These are phyloP conservation scores for Trichoderma harzianum DNA, from an alignment of 2,329 filamentous ascomycete genomes.

Conservation along the genomic window DNA sequence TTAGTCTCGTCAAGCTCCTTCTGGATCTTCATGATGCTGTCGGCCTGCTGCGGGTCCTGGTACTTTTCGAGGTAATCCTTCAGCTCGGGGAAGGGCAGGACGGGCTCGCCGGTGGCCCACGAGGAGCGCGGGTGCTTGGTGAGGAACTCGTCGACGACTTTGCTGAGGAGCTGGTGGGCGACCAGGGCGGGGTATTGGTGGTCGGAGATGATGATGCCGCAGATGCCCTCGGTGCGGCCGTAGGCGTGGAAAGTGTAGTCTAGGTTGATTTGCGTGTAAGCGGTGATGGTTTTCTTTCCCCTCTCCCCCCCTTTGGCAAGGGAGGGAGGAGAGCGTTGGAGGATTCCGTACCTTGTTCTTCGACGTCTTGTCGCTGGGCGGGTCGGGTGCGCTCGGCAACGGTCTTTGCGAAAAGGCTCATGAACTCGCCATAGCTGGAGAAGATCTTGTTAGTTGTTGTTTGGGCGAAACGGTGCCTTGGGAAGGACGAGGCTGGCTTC, in stretches of 20 bases:
- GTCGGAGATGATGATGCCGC: conserved; percentile 74
- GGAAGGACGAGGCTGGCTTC: not conserved
- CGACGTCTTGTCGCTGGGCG: conserved; percentile 81
- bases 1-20: conserved; percentile 97
- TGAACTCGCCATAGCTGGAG: conserved; percentile 57
- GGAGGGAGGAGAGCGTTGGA: not conserved
- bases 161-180: conserved; percentile 81
- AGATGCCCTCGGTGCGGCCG: conserved; percentile 69
- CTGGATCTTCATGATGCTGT: conserved; percentile 94
- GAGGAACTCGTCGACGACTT: conserved; percentile 84
- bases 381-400: conserved; percentile 80
- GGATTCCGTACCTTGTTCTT: conserved; percentile 63
- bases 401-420: conserved; percentile 81
- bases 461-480: not conserved
- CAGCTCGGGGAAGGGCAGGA: conserved; percentile 66
- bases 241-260: conserved; percentile 78
- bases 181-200: conserved; percentile 73
- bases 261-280: conserved; percentile 14
- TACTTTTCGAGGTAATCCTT: conserved; percentile 72
- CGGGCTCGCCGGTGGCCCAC: conserved; percentile 56
- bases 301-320: not conserved
- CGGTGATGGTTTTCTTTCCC: not conserved
- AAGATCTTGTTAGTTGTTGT: not conserved
- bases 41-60: conserved; percentile 83
- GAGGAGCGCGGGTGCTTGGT: conserved; percentile 67